These are phyloP conservation scores for Ustilago hordei DNA, from an alignment of 1,284 basidiomycete species.

Conservation along the genomic window DNA sequence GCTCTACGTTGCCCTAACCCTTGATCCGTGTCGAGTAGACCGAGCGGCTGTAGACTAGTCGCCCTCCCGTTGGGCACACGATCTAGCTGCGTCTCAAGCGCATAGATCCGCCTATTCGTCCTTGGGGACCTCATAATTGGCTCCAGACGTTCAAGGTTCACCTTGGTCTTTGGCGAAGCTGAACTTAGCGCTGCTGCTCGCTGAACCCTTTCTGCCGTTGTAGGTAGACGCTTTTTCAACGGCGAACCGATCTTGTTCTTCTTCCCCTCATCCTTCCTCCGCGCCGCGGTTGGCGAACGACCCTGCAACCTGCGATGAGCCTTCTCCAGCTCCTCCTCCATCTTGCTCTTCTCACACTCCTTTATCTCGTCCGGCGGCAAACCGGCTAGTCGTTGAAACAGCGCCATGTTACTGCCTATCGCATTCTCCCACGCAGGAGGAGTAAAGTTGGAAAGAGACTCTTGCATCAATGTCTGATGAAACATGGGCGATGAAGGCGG, in stretches of 20 bases:
- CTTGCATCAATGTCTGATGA: conserved; percentile 25
- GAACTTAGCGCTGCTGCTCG: conserved; percentile 2
- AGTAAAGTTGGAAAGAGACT: conserved; percentile 45
- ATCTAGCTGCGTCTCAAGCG: conserved; percentile 41
- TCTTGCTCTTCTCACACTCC: conserved; percentile 10
- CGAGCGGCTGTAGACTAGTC: conserved; percentile 16
- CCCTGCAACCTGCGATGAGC: conserved; percentile 34
- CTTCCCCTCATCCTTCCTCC: neutral
- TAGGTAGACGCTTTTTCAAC: too few relatives aligned
- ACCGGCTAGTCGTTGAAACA: conserved; percentile 41
- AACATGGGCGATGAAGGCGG: conserved; percentile 20
- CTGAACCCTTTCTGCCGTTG: conserved; percentile 1
- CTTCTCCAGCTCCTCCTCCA: conserved; percentile 24
- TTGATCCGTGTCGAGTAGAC: neutral
- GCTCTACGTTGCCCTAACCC: conserved; percentile 7
- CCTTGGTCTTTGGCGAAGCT: neutral
- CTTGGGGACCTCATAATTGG: conserved; percentile 27
- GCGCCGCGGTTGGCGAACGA: neutral
- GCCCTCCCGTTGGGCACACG: conserved; percentile 9
- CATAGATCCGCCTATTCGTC: conserved; percentile 46
- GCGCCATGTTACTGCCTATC: conserved; percentile 8
- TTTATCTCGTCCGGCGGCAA: conserved; percentile 15
- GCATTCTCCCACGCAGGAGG: conserved; percentile 33
- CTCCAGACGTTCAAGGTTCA: neutral
- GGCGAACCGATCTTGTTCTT: neutral